A percentile compares a stretch with the other conserved stretches of the same genome.
Conservation (phyloP, 306 rosid species). For the Chamaecrista fasciculata region DNA sequence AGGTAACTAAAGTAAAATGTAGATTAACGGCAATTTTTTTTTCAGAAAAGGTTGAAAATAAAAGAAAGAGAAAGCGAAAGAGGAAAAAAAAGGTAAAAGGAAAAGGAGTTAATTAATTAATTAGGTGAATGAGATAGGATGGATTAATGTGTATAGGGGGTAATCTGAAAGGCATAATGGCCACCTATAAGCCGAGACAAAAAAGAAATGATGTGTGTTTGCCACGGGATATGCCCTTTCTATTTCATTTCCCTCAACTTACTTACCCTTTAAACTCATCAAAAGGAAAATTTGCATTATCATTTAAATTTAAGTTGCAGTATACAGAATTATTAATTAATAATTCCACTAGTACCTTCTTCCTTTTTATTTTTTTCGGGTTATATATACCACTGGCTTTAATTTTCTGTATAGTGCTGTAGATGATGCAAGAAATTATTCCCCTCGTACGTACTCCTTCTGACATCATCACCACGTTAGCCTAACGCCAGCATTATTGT, state of each 20-base stretch:
- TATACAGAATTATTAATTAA: too few species aligned
- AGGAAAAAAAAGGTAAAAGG: neutral
- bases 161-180: constrained; percentile 57
- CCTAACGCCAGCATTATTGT: constrained; percentile 46
- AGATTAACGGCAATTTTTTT: too few species aligned
- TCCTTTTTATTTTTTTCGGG: too few species aligned
- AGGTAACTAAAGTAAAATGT: too few species aligned
- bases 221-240: constrained; percentile 58
- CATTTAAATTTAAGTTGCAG: too few species aligned
- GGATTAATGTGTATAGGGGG: constrained; percentile 26
- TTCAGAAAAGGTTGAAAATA: too few species aligned
- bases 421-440: constrained; percentile 33
- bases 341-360: too few species aligned
- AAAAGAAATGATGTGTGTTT: constrained; percentile 88
- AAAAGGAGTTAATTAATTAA: neutral
- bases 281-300: too few species aligned
- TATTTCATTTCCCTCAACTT: constrained; percentile 29
- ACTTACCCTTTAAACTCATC: constrained; percentile 38
- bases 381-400: constrained; percentile 15
- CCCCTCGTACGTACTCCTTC: constrained; percentile 34
- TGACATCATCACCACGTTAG: constrained; percentile 64
- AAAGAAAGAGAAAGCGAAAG: neutral
- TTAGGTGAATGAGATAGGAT: neutral
- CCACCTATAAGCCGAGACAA: constrained; percentile 66
- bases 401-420: too few species aligned